These are phyloP conservation scores for Coffea canephora DNA, from an alignment of 257 asterid species.

Conservation along the genomic window DNA sequence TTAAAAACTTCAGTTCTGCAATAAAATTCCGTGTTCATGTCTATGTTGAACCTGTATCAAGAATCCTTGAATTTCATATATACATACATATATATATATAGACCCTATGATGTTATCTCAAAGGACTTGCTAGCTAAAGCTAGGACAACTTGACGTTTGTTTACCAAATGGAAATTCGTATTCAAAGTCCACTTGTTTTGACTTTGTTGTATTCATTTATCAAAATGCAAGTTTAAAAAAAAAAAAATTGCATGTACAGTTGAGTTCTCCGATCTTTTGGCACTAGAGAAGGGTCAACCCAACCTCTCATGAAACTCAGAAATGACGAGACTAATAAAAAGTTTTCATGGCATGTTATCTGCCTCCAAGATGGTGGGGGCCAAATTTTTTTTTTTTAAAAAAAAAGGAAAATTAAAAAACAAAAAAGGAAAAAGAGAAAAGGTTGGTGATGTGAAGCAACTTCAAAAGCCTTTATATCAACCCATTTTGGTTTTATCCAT, in stretches of 20 bases:
- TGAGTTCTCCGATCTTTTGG: not conserved
- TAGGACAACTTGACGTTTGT: not conserved
- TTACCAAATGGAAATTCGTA: not conserved
- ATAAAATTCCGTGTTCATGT: not conserved
- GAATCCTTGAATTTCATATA: not conserved
- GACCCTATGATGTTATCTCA: not conserved
- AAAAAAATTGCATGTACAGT: not conserved
- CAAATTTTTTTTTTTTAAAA: not conserved
- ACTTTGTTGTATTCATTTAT: not conserved
- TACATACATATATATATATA: not conserved
- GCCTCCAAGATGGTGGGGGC: not conserved
- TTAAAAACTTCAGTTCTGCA: not conserved
- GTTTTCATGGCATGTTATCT: not conserved
- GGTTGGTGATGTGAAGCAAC: conserved; percentile 12
- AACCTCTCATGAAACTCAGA: not conserved
- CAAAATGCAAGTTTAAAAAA: not conserved
- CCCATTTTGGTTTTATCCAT: not conserved
- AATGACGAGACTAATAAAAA: not conserved
- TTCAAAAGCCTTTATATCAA: not conserved
- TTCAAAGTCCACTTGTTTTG: not conserved
- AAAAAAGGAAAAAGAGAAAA: not conserved
- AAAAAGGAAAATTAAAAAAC: not conserved
- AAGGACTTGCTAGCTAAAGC: not conserved
- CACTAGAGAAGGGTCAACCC: not conserved
- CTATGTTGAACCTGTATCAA: not conserved